A percentile compares a stretch with the other conserved stretches of the same genome.
These are phyloP conservation scores for Pseudogymnoascus sp. DNA, from an alignment of 2,329 filamentous ascomycete species.

Conservation along the genomic window DNA sequence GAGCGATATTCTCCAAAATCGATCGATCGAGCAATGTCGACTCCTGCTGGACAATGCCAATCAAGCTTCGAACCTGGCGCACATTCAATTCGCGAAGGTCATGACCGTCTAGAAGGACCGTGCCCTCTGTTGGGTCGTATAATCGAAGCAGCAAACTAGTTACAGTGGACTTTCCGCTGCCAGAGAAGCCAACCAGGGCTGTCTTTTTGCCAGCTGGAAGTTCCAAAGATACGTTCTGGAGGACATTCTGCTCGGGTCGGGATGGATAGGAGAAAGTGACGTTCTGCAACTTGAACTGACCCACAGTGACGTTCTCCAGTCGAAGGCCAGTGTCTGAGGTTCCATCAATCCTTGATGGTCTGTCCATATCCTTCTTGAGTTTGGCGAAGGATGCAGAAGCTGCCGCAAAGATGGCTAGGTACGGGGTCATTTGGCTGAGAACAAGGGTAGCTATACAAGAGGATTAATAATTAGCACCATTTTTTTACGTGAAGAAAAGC, in stretches of 20 bases:
- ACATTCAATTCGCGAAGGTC: conserved; percentile 31
- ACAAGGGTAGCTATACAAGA: conserved; percentile 38
- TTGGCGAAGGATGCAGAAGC: conserved; percentile 11
- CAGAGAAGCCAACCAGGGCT: conserved; percentile 76
- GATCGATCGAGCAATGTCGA: conserved; percentile 31
- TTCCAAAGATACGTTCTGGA: conserved; percentile 59
- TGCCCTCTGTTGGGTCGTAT: conserved; percentile 42
- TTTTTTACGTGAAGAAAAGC: background rate
- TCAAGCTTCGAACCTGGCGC: conserved; percentile 21
- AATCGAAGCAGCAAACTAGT: conserved; percentile 68
- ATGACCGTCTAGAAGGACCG: conserved; percentile 33
- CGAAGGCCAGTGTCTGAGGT: background rate
- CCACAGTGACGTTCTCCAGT: background rate
- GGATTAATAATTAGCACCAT: background rate
- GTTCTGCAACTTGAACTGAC: conserved; percentile 16
- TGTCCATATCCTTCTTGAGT: conserved; percentile 27
- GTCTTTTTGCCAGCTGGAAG: conserved; percentile 59
- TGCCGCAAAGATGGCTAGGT: conserved; percentile 41
- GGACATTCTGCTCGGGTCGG: conserved; percentile 43
- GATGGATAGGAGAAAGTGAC: conserved; percentile 64
- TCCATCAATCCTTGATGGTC: background rate
- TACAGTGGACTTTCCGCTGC: conserved; percentile 87
- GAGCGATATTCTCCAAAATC: conserved; percentile 41
- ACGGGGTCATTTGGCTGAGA: conserved; percentile 44
- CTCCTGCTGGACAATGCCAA: conserved; percentile 22